A percentile compares a stretch with the other conserved stretches of the same genome.
Evolutionary conservation across 2,329 filamentous ascomycete species (phyloP).

Genomic region (Alternaria brassicae): DNA sequence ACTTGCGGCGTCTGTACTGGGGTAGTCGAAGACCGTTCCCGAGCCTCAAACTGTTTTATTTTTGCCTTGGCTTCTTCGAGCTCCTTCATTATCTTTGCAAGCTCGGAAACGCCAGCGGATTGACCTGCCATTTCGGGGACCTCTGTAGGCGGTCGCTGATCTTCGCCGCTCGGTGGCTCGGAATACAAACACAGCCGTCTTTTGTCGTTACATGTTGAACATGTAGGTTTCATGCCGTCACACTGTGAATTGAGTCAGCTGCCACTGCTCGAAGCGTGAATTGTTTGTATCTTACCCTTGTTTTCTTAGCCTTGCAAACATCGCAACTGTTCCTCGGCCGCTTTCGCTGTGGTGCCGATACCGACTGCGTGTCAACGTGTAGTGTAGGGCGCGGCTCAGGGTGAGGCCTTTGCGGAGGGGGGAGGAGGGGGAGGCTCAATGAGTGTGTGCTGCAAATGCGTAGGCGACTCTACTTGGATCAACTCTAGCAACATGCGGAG

Average conservation of each 20-base stretch:
- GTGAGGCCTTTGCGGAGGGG: conserved; percentile 9
- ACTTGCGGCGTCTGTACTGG: conserved; percentile 37
- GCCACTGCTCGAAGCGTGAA: neutral
- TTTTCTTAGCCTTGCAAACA: conserved; percentile 48
- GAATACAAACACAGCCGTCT: conserved; percentile 46
- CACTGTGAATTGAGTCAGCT: conserved; percentile 39
- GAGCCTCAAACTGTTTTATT: conserved; percentile 43
- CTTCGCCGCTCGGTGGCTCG: conserved; percentile 25
- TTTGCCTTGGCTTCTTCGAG: conserved; percentile 48
- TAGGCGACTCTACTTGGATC: conserved; percentile 37
- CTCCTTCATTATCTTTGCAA: conserved; percentile 46
- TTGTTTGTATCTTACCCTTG: conserved; percentile 35
- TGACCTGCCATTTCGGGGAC: conserved; percentile 24
- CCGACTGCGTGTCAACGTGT: conserved; percentile 16
- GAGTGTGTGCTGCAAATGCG: conserved; percentile 17
- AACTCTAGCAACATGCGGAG: conserved; percentile 48
- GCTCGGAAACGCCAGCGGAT: conserved; percentile 36
- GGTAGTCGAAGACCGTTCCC: conserved; percentile 40
- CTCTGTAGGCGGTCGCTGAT: conserved; percentile 24
- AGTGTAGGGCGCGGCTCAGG: neutral
- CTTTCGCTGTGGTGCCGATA: conserved; percentile 22
- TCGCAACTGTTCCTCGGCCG: conserved; percentile 46
- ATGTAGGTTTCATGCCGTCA: conserved; percentile 45
- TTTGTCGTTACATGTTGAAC: conserved; percentile 46
- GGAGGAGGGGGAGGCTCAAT: conserved; percentile 22